These are phyloP conservation scores for Pneumocystis carinii DNA, from an alignment of 1,139 yeast genomes.

Conservation along the genomic window DNA sequence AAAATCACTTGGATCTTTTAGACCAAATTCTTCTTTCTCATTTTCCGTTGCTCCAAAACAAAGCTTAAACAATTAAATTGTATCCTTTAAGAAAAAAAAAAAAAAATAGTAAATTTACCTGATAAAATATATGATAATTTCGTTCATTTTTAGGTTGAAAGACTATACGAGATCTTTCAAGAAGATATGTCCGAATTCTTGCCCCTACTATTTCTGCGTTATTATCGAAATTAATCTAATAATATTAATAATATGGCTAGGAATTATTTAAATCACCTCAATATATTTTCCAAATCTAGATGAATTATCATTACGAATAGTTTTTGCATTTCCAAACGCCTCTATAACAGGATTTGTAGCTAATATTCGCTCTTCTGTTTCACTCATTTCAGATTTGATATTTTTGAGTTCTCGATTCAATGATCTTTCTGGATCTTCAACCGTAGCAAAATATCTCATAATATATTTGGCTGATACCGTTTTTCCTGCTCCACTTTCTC, in stretches of 20 bases:
- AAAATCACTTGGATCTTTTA: slow-evolving; percentile 48
- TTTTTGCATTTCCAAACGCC: slow-evolving; percentile 96
- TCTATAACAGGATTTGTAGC: slow-evolving; percentile 98
- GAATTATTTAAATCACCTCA: slow-evolving; percentile 33
- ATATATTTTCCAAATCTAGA: slow-evolving; percentile 93
- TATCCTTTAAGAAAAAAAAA: not conserved
- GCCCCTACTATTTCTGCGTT: slow-evolving; percentile 80
- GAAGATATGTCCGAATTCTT: slow-evolving; percentile 73
- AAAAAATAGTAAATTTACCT: slow-evolving; percentile 19
- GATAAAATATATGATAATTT: slow-evolving; percentile 92
- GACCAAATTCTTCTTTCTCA: slow-evolving; percentile 43
- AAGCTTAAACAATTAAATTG: slow-evolving; percentile 22
- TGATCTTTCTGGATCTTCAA: slow-evolving; percentile 47
- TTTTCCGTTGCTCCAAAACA: slow-evolving; percentile 59
- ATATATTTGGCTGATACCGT: slow-evolving; percentile 94
- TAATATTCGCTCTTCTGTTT: slow-evolving; percentile 82
- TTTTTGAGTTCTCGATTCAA: slow-evolving; percentile 21
- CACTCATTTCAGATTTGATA: slow-evolving; percentile 39
- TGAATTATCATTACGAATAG: slow-evolving; percentile 92
- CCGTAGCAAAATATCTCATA: slow-evolving; percentile 94
- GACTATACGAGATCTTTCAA: slow-evolving; percentile 87
- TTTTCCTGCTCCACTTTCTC: slow-evolving; percentile 98
- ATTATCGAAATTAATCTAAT: slow-evolving; percentile 46
- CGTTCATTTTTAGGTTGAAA: slow-evolving; percentile 83
- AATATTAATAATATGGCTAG: not conserved